Conservation (phyloP, 2,329 filamentous ascomycete genomes). For the Xylariomycetidae sp. region DNA sequence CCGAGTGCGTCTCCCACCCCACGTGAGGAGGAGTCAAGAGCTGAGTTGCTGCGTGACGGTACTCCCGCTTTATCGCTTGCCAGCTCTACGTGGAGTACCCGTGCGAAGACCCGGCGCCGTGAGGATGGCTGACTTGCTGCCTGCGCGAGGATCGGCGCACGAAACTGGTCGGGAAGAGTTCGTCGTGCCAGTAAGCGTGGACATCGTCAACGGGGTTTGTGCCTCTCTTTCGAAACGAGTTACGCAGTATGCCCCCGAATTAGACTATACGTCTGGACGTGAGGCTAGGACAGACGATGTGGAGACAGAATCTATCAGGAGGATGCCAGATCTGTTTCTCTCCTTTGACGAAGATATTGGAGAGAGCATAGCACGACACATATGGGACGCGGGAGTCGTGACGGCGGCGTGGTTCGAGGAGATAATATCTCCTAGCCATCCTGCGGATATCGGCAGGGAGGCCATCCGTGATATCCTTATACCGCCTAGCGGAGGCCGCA, state of each 20-base stretch:
- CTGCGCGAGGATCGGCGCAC: constrained; percentile 7
- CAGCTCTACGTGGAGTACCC: not conserved
- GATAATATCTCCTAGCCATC: too few species aligned
- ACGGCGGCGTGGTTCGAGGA: constrained; percentile 34
- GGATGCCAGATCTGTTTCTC: too few species aligned
- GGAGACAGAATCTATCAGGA: constrained; percentile 24
- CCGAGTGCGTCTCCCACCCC: constrained; percentile 13
- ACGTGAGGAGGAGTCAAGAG: constrained; percentile 5
- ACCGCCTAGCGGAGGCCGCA: not conserved
- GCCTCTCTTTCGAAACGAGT: constrained; percentile 16
- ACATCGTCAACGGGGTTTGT: constrained; percentile 16
- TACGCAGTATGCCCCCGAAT: not conserved
- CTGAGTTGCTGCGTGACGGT: constrained; percentile 14
- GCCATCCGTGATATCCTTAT: constrained; percentile 11
- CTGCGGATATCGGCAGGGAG: too few species aligned
- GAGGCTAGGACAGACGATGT: not conserved
- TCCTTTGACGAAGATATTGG: constrained; percentile 53
- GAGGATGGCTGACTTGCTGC: constrained; percentile 12
- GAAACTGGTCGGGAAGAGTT: constrained; percentile 3
- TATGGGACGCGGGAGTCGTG: constrained; percentile 55
- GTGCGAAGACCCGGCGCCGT: constrained; percentile 12
- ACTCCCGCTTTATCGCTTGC: too few species aligned
- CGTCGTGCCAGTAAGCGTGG: constrained; percentile 20
- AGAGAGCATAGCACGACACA: constrained; percentile 55
- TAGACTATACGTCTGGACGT: constrained; percentile 15